Conservation (phyloP, 805 yeast genomes). For the Jamesozyma gamospora region DNA sequence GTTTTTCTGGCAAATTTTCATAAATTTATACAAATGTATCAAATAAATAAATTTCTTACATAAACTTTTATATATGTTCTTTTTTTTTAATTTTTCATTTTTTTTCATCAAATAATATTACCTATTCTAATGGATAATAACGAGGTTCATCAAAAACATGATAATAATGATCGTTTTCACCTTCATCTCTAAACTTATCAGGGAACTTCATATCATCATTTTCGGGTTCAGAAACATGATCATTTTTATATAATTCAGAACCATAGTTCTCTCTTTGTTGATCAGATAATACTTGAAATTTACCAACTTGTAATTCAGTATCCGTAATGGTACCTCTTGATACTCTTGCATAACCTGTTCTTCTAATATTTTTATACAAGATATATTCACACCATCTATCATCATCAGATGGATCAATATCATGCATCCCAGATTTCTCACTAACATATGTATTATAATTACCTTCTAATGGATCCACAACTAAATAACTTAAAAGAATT, state of each 20-base stretch:
- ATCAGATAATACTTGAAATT: constrained; percentile 52
- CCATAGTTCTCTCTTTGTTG: constrained; percentile 26
- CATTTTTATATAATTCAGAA: constrained; percentile 42
- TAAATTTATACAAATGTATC: too few relatives aligned
- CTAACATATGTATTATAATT: constrained; percentile 89
- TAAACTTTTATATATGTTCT: too few relatives aligned
- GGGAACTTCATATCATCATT: constrained; percentile 68
- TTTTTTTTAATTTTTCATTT: too few relatives aligned
- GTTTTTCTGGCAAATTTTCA: too few relatives aligned
- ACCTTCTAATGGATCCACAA: constrained; percentile 77
- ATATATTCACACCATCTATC: constrained; percentile 99
- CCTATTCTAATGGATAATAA: constrained; percentile 34
- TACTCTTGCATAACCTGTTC: constrained; percentile 89
- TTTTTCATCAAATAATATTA: too few relatives aligned
- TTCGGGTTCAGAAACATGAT: constrained; percentile 41
- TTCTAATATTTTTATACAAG: constrained; percentile 71
- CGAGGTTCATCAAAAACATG: constrained; percentile 95
- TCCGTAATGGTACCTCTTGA: constrained; percentile 91
- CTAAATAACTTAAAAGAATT: constrained; percentile 80
- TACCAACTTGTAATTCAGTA: constrained; percentile 92
- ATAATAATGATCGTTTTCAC: constrained; percentile 85
- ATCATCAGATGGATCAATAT: constrained; percentile 87
- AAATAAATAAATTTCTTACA: too few relatives aligned
- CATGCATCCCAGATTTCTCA: constrained; percentile 76
- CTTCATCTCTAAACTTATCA: constrained; percentile 68